Conservation (phyloP, 73 alveolate species). For the Paramecium biaurelia region DNA sequence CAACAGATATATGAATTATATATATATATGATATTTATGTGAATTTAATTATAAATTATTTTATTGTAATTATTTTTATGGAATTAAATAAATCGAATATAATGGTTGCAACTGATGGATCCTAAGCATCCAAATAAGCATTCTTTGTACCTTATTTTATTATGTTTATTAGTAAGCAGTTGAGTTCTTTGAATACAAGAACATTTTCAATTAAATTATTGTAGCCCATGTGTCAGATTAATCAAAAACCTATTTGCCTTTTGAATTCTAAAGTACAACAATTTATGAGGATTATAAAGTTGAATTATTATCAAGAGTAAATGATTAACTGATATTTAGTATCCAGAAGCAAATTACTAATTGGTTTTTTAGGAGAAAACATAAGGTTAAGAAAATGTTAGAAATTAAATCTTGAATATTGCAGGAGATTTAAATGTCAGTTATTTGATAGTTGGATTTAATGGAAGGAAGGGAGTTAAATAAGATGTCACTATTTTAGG, state of each 20-base stretch:
- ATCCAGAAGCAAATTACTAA: conserved; percentile 55
- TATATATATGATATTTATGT: background rate
- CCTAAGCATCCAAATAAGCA: conserved; percentile 46
- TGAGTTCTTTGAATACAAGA: conserved; percentile 59
- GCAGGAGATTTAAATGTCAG: conserved; percentile 36
- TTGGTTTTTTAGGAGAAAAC: conserved; percentile 42
- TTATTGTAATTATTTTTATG: background rate
- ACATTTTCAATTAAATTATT: conserved; percentile 22
- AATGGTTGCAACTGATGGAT: conserved; percentile 44
- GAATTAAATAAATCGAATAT: conserved; percentile 23
- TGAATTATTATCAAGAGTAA: conserved; percentile 25
- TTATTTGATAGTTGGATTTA: conserved; percentile 49
- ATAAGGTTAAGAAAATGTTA: background rate
- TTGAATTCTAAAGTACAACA: conserved; percentile 38
- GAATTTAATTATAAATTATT: background rate
- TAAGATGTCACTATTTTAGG: conserved; percentile 43
- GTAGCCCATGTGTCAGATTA: conserved; percentile 47
- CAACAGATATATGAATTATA: background rate
- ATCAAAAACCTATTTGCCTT: conserved; percentile 57
- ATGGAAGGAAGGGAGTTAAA: conserved; percentile 64
- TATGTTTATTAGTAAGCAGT: conserved; percentile 42
- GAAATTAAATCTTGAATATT: conserved; percentile 38
- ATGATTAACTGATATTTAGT: background rate
- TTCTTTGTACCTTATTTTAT: background rate
- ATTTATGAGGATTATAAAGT: conserved; percentile 54